Evolutionary conservation across 148 eudicot genomes (phyloP), one percentile per base, ranked within the genome.

Genomic region (Agrostemma githago): DNA sequence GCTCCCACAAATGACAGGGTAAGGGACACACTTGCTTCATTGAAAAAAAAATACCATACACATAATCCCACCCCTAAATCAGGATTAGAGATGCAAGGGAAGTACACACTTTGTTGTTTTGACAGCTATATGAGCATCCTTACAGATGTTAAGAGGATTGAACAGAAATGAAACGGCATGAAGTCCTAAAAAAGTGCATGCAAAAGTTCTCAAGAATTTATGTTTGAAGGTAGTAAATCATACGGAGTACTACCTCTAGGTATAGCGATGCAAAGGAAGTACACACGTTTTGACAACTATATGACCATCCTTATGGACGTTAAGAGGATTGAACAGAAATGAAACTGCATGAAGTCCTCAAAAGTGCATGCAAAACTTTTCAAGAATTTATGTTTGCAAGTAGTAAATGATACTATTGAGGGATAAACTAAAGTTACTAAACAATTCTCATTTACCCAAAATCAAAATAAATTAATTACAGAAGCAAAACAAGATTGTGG

Each of bases 101-200:
- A 4, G 19, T 40, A 41, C 21, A 40, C 11, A 6, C 66, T 21
- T 34, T 10, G 26, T 61, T 21, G 41, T 34, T 62, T 62, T 40
- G 40, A 62, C 66, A 37, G 3, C 41, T 62, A 26, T 62, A 62
- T 62, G 66, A 62, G 66, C 11, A 62, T 34, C 66, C 66, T 21
- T 26, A 7, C 12, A 8, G 66, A 12, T 10, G 65, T 21, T 20
- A 62, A 62, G 39, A 11, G 39, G 65, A 48, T 62, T 34, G 34
- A 62, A 62, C 65, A 62, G 65, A 8, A 62, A 62, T 14, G 3
- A 20, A 21, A 62, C 40, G 3, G 62, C 20, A 59, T 59, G 20
- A n/a, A 19, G 38, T 62, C 65, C 65, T 62, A 21, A 21, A 21
- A 14, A 62, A 8, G 65, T 21, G 8, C 39, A 62, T 62, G 26